Evolutionary conservation across 2,329 filamentous ascomycete genomes (phyloP), one percentile per base, ranked within the genome.

Genomic region (Rhytidhysteron rufulum): DNA sequence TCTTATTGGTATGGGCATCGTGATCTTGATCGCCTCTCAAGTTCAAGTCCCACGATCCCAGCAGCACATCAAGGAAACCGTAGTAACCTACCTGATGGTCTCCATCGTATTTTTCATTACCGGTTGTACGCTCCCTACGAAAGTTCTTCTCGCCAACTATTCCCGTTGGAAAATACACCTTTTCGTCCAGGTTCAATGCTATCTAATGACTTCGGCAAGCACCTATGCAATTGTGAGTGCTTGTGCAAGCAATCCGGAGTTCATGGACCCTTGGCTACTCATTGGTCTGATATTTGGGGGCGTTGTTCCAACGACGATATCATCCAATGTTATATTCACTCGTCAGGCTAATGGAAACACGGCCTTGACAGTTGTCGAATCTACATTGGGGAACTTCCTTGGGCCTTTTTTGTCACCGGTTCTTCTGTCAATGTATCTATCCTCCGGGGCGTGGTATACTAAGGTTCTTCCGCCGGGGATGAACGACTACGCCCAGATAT

Each of bases 251-350:
- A 69, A 71, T 22, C 67, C 64, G 18, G 47, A 58, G 2, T 74
- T 73, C 17, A 81, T 86, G 54, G 80, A 85, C 40, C 70, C 77
- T 0, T 79, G 80, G 42, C 71, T 88, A 30, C 66, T 88, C 21
- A 75, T 85, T 3, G 84, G 85, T 8, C 78, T 86, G 58, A 72
- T 86, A 3, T 77, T 84, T 29, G 72, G 80, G 2, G 75, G 79
- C n/a, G 83, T 78, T 54, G 77, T 85, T 4, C 83, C 84, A 1
- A 88, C 84, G 0, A 87, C 84, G 0, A 84, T 87, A 52, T 77
- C 81, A 6, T 85, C 80, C 33, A 87, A 87, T 57, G 80, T 86
- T 6, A 80, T 87, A 30, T 86, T 87, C 82, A 87, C 84, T 5
- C 69, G 82, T 19, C 73, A 79, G 29, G 79, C 84, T 0, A 79